Base-by-base conservation (phyloP, 2,329 filamentous ascomycete species). In the Aureobasidium sp. region DNA sequence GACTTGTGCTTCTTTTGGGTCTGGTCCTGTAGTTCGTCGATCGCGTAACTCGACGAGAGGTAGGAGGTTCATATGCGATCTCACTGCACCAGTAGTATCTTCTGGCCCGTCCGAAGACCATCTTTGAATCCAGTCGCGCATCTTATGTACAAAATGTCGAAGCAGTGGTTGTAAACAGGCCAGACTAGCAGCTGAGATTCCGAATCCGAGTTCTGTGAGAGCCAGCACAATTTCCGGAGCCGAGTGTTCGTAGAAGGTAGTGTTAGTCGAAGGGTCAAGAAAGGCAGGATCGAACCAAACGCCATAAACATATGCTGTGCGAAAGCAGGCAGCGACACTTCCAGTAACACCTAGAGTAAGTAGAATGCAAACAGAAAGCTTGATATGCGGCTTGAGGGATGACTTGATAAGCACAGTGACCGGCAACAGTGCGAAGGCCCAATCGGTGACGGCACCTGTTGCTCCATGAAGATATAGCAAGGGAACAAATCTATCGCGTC, bases 321-420 rank as follows among this genome's bases (percentile, higher is more conserved):
- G 65, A 9, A 70, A 62, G 44, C 70, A 50, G 27, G 67, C 66
- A 32, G 67, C 63, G 11, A 68, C 61, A 49, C 67, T 68, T 4
- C 66, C 70, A 14, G 62, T 60, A 34, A 64, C 65, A 16, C 74
- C 77, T 13, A 79, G 67, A 3, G 71, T 67, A 44, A 79, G 70
- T 44, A 79, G 68, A 5, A 73, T 62, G 25, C 70, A 68, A 1
- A 78, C 75, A 0, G 74, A 75, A 21, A 74, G 48, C 63, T 78
- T 79, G 51, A 75, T 72, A 14, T 70, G 69, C 11, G 64, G 64
- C 29, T 74, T 73, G 68, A 79, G 74, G 44, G 76, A 71, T 7
- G 75, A 68, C 25, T 74, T 72, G 66, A 71, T 73, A 41, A 79
- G 67, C 29, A 78, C 63, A 42, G 74, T 68, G 5, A 73, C 69